Base-by-base conservation (phyloP, 2,329 filamentous ascomycete genomes). In the Clonostachys sp. region DNA sequence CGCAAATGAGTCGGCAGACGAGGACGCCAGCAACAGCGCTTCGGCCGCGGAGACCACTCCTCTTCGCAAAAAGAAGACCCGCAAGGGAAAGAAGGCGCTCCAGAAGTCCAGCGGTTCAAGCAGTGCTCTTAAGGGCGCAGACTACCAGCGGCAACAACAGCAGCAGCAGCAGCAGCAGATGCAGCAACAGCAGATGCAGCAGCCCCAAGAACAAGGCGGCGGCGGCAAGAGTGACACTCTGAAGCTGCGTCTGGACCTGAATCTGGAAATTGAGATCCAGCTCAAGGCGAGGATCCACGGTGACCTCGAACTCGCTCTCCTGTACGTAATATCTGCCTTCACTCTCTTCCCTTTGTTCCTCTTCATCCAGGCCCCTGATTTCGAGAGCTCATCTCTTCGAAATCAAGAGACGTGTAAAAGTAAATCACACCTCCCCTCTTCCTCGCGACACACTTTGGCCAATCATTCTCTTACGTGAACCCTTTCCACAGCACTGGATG, bases 261-360 rank as follows among this genome's bases (percentile, higher is more conserved):
- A 94, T 65, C 73, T 94, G 48, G 89, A 94, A 55, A 78, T 94
- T 44, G 89, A 94, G 66, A 88, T 94, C 51, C 86, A 90, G 58
- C 77, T 94, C 51, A 94, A 94, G 75, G 89, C 89, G 17, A 85
- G 86, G 65, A 91, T 94, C 54, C 84, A 91, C 58, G 90, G 90
- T 60, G 90, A 95, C 70, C 69, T 95, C 53, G 91, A 88, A 34
- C 67, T 94, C 54, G 86, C 84, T 53, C 75, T 94, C 56, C 68
- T 80, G 75, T 80, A 69, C 66, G 75, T 73, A 12, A 12, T 38
- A 42, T 16, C 34, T 24, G 12, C 35, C 46, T 45, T 14, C 8
- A 41, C 41, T 38, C 35, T 41, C 41, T 17, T 41, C 39, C 45
- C 41, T 42, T 44, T 45, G 34, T 48, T 41, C 44, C 38, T 50